Percentiles rank a stretch among this genome's conserved stretches.
Conservation (phyloP, 352 stramenopile genomes). For the Phytopythium cucurbitacearum region DNA sequence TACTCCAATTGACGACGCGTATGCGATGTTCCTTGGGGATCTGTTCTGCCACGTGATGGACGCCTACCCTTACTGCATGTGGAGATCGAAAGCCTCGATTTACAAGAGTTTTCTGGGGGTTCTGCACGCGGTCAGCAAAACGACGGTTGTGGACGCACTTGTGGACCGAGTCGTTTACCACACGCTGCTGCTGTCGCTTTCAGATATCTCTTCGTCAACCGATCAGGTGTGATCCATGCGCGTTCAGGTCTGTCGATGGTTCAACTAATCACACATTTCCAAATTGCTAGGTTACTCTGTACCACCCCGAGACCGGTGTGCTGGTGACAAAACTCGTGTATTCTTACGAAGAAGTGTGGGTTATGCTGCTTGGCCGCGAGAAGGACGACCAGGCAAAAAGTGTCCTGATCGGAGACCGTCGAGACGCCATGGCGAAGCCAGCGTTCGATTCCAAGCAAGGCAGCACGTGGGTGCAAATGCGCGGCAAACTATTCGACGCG, state of each 20-base stretch:
- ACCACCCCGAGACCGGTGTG: slow-evolving; percentile 74
- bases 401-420: background rate
- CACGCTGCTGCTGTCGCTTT: slow-evolving; percentile 62
- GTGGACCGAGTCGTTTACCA: slow-evolving; percentile 54
- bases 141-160: slow-evolving; percentile 31
- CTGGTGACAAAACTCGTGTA: slow-evolving; percentile 70
- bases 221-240: slow-evolving; percentile 23
- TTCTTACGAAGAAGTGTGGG: slow-evolving; percentile 76
- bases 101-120: slow-evolving; percentile 48
- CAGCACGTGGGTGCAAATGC: slow-evolving; percentile 4
- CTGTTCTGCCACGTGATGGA: slow-evolving; percentile 56
- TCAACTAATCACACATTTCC: background rate
- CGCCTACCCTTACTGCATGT: slow-evolving; percentile 58
- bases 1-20: slow-evolving; percentile 32
- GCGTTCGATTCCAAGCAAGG: too few species aligned
- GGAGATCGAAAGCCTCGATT: slow-evolving; percentile 51
- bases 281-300: slow-evolving; percentile 37
- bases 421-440: slow-evolving; percentile 2
- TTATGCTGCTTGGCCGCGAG: slow-evolving; percentile 25
- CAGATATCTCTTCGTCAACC: slow-evolving; percentile 46
- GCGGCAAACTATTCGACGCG: slow-evolving; percentile 51
- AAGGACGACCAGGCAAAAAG: slow-evolving; percentile 6
- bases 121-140: slow-evolving; percentile 32
- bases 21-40: slow-evolving; percentile 49
- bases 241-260: background rate